Base-by-base conservation (phyloP, 2,329 filamentous ascomycete genomes). In the Diaporthe sp. region DNA sequence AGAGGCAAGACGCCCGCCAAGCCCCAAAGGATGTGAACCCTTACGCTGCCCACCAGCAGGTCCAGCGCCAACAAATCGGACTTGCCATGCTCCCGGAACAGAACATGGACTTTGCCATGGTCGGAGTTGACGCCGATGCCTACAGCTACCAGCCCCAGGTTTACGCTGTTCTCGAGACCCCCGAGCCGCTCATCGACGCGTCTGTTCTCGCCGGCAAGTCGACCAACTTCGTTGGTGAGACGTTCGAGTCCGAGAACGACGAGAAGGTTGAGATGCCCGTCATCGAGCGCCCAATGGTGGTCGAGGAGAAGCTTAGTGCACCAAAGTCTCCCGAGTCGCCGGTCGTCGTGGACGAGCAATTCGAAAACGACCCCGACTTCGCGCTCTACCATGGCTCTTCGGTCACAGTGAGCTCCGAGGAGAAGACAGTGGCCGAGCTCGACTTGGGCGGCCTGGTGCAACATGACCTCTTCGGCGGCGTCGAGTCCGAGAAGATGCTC, bases 71-170 rank as follows among this genome's bases (percentile, higher is more conserved):
- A 78, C 92, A 94, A 82, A 93, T 96, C 78, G 92, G 92, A 81
- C 94, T 98, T 90, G 91, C 94, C 75, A 94, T 96, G 90, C 92
- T 97, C 63, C 94, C 95, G 1, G 95, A 98, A 85, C 92, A 94
- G 79, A 88, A 86, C 71, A 88, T 95, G 84, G 94, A 97, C 81
- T 92, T 95, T 80, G 91, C 92, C 72, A 90, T 93, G 85, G 89
- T 97, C n/a, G 86, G 82, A 78, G 83, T 95, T 61, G 90, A 90
- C 80, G 82, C 85, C 72, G 83, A 86, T 75, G 81, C 81, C 60
- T 92, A 89, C 83, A 88, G 87, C 82, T 92, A 90, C 83, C 92
- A 94, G 82, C 92, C 92, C 34, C 92, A 92, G 82, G 92, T 94
- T 67, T 97, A 94, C 80, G 90, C 94, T 68, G 91, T 96, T 22